These are phyloP conservation scores for Talaromyces proteolyticus DNA, from an alignment of 495 filamentous ascomycete genomes.

Conservation along the genomic window DNA sequence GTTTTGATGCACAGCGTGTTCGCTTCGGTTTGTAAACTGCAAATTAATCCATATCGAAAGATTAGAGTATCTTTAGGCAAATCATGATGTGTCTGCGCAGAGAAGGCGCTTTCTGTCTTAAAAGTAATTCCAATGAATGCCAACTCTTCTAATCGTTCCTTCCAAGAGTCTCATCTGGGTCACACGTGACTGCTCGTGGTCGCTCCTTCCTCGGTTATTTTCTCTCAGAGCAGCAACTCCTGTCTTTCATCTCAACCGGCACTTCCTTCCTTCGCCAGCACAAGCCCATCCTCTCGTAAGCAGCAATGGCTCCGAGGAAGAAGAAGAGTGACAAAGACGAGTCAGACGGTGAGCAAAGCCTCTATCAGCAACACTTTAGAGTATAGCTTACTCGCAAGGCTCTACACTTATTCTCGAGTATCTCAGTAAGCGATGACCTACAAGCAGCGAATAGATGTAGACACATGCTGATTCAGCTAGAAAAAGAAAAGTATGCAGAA, in stretches of 20 bases:
- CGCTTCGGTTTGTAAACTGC: background rate
- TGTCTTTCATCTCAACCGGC: background rate
- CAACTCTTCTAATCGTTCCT: background rate
- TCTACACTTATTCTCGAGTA: slow-evolving; percentile 46
- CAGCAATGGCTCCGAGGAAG: slow-evolving; percentile 47
- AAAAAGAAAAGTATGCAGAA: slow-evolving; percentile 48
- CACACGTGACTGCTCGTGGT: background rate
- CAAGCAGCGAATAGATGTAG: too few species aligned
- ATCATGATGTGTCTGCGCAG: background rate
- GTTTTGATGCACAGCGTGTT: slow-evolving; percentile 4
- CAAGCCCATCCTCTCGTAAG: background rate
- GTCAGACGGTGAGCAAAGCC: slow-evolving; percentile 21
- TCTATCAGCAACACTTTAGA: background rate
- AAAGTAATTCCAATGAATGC: background rate
- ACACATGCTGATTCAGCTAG: too few species aligned
- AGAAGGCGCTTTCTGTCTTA: too few species aligned
- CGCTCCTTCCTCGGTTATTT: background rate
- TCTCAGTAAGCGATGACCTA: slow-evolving; percentile 55
- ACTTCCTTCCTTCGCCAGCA: background rate
- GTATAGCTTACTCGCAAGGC: slow-evolving; percentile 7
- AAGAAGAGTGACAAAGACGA: slow-evolving; percentile 38
- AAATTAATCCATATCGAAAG: too few species aligned
- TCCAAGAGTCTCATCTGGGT: background rate
- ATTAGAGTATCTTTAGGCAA: too few species aligned
- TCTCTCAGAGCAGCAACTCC: background rate